Conservation (phyloP, 2,329 filamentous ascomycete genomes). For the Hymenoscyphus repandus region DNA sequence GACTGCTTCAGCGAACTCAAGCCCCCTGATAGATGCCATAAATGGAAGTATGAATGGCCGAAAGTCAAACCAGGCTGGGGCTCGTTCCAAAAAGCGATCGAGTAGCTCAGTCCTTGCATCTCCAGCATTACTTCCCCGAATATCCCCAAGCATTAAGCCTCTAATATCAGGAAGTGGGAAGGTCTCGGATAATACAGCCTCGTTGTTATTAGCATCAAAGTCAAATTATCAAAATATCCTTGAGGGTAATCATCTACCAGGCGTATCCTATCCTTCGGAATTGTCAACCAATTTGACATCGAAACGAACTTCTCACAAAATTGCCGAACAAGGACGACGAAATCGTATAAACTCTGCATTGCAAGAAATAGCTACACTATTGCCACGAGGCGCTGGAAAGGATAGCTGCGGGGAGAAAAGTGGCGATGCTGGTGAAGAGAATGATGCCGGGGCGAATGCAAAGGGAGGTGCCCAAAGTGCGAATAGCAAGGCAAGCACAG, state of each 20-base stretch:
- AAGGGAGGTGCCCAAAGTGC: constrained; percentile 46
- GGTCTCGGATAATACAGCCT: constrained; percentile 54
- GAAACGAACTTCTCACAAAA: constrained; percentile 95
- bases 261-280: constrained; percentile 84
- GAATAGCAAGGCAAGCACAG: constrained; percentile 91
- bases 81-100: constrained; percentile 62
- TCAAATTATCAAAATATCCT: constrained; percentile 98
- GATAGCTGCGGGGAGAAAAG: constrained; percentile 33
- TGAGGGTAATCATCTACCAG: constrained; percentile 85
- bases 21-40: constrained; percentile 48
- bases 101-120: constrained; percentile 75
- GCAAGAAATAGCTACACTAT: constrained; percentile 80
- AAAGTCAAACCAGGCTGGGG: constrained; percentile 49
- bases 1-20: constrained; percentile 44
- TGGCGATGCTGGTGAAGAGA: constrained; percentile 40
- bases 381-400: constrained; percentile 54
- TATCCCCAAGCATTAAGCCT: constrained; percentile 92
- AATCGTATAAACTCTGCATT: constrained; percentile 94
- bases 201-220: constrained; percentile 81
- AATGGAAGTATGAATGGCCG: constrained; percentile 36
- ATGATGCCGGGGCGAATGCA: constrained; percentile 40
- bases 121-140: constrained; percentile 79
- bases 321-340: constrained; percentile 90
- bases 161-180: constrained; percentile 61
- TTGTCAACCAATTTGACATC: constrained; percentile 91